Evolutionary conservation across 2,329 filamentous ascomycete genomes (phyloP).

Genomic region (Arthrobotrys pseudoclavata): DNA sequence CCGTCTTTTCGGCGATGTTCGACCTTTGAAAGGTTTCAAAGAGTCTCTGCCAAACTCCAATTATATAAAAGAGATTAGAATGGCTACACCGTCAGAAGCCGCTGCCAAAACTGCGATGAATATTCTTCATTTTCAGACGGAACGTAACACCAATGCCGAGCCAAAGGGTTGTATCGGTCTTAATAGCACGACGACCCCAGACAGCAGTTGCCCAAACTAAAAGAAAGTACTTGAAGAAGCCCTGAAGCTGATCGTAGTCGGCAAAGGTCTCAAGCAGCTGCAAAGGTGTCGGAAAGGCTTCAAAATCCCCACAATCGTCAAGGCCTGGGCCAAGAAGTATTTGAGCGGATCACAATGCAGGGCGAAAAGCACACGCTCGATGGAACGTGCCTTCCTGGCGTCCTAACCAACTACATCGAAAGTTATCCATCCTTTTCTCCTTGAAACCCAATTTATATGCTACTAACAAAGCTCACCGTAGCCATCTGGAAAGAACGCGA

Average conservation of each 20-base stretch:
- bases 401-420: not conserved
- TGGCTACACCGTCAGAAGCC: not conserved
- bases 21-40: slow-evolving; percentile 8
- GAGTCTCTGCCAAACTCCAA: not conserved
- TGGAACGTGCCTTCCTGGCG: not conserved
- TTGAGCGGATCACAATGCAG: not conserved
- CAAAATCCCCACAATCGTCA: not conserved
- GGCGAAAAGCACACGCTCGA: not conserved
- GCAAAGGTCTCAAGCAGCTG: not conserved
- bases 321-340: not conserved
- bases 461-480: not conserved
- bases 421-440: not conserved
- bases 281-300: no score
- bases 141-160: not conserved
- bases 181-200: no score
- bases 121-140: not conserved
- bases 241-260: no score
- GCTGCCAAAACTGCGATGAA: not conserved
- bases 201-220: no score
- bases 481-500: not conserved
- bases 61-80: not conserved
- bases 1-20: slow-evolving; percentile 1
- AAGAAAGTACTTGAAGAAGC: no score
- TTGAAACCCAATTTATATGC: not conserved
- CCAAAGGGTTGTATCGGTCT: no score